Evolutionary conservation across 805 yeast genomes (phyloP).

Genomic region (Kodamaea laetipori): DNA sequence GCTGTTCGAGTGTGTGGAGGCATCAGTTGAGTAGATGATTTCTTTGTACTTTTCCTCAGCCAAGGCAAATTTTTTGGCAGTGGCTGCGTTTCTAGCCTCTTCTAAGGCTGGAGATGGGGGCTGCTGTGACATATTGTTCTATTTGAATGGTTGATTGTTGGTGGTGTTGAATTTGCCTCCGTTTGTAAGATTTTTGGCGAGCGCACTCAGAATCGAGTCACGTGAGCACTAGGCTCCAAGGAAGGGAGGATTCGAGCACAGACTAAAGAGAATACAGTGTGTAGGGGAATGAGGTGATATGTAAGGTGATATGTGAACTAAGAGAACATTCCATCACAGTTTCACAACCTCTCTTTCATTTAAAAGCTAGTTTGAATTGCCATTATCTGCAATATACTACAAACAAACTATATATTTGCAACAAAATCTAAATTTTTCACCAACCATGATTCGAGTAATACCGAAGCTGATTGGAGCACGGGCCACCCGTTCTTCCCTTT

Average conservation of each 20-base stretch:
- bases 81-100: conserved; percentile 62
- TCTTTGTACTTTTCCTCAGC: conserved; percentile 65
- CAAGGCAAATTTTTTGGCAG: conserved; percentile 46
- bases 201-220: background rate
- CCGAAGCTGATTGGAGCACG: background rate
- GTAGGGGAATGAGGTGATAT: no score
- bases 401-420: no score
- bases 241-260: no score
- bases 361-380: no score
- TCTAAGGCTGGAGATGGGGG: conserved; percentile 36
- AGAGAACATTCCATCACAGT: no score
- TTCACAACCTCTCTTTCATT: no score
- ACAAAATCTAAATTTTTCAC: conserved; percentile 1
- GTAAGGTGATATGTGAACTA: no score
- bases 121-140: conserved; percentile 23
- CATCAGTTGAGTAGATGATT: conserved; percentile 36
- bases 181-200: conserved; percentile 5
- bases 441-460: conserved; percentile 2
- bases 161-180: conserved; percentile 3
- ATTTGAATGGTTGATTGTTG: background rate
- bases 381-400: no score
- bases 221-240: no score
- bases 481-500: background rate
- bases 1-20: conserved; percentile 18
- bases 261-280: no score